A percentile compares a stretch with the other conserved stretches of the same genome.
These are phyloP conservation scores for Bipolaris gigantea DNA, from an alignment of 2,329 filamentous ascomycete species.

Conservation along the genomic window DNA sequence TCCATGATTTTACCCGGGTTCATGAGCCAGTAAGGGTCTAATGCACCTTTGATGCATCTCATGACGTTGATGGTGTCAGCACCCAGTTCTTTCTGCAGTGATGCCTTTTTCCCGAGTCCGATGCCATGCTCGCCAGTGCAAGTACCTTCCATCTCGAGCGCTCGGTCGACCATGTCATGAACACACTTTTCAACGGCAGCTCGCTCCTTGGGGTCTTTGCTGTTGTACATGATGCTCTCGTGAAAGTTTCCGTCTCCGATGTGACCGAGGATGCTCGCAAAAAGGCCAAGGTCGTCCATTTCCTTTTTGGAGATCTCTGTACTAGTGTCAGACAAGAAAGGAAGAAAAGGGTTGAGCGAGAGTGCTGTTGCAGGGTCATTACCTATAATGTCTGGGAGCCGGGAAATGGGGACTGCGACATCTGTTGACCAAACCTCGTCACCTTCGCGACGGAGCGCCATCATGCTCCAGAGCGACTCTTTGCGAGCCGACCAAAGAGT, in stretches of 20 bases:
- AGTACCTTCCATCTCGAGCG: conserved; percentile 90
- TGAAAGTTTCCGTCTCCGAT: conserved; percentile 96
- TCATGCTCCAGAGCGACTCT: conserved; percentile 63
- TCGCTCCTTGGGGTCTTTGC: conserved; percentile 66
- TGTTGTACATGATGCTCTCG: conserved; percentile 86
- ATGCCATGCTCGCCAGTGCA: conserved; percentile 89
- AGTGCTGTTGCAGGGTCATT: conserved; percentile 19
- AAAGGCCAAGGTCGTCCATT: conserved; percentile 81
- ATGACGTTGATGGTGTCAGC: conserved; percentile 80
- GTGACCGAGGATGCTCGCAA: conserved; percentile 85
- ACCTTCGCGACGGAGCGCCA: conserved; percentile 58
- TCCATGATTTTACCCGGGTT: conserved; percentile 94
- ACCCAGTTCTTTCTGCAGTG: conserved; percentile 76
- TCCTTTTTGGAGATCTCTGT: conserved; percentile 84
- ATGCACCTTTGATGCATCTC: conserved; percentile 77
- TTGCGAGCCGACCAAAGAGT: conserved; percentile 64
- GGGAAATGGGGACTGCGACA: conserved; percentile 63
- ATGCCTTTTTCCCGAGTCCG: conserved; percentile 83
- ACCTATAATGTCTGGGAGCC: conserved; percentile 64
- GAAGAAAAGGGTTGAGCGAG: background rate
- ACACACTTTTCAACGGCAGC: conserved; percentile 79
- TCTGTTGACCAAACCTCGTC: conserved; percentile 65
- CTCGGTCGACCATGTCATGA: conserved; percentile 87
- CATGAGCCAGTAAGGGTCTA: conserved; percentile 86
- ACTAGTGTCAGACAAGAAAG: conserved; percentile 15